Conservation (phyloP, 345 rosid genomes). For the Draba incana region DNA sequence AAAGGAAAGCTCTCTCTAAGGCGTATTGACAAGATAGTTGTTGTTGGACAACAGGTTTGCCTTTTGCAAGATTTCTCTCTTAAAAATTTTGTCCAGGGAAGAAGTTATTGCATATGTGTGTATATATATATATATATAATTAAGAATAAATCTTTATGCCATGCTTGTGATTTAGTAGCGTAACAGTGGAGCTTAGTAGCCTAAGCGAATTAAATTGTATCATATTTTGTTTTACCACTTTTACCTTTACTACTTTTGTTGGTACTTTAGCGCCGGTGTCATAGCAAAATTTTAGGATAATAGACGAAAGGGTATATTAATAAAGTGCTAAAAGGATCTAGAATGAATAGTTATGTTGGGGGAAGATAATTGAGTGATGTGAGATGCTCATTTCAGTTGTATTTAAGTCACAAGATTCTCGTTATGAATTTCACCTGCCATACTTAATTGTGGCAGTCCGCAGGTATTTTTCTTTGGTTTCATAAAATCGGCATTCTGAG, state of each 20-base stretch:
- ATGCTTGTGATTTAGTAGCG: slow-evolving; percentile 21
- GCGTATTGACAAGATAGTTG: slow-evolving; percentile 87
- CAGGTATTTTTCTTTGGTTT: slow-evolving; percentile 23
- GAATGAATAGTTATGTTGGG: slow-evolving; percentile 23
- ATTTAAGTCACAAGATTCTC: slow-evolving; percentile 11
- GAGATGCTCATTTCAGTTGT: slow-evolving; percentile 20
- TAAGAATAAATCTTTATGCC: slow-evolving; percentile 8
- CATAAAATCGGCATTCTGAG: slow-evolving; percentile 10
- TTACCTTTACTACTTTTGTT: slow-evolving; percentile 19
- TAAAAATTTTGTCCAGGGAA: slow-evolving; percentile 11
- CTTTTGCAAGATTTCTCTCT: slow-evolving; percentile 16
- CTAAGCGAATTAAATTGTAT: not conserved
- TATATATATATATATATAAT: not conserved
- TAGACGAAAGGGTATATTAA: slow-evolving; percentile 26
- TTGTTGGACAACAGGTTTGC: slow-evolving; percentile 94
- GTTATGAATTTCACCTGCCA: slow-evolving; percentile 20
- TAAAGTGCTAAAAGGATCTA: slow-evolving; percentile 15
- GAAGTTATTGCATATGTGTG: slow-evolving; percentile 10
- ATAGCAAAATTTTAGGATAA: slow-evolving; percentile 27
- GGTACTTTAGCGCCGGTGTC: not conserved
- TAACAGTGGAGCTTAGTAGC: slow-evolving; percentile 1
- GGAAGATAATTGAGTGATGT: slow-evolving; percentile 16
- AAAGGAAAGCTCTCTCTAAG: slow-evolving; percentile 94
- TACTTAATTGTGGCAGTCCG: slow-evolving; percentile 13
- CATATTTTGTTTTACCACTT: slow-evolving; percentile 1